Percentiles rank a stretch among this genome's conserved stretches.
These are phyloP conservation scores for Verbena officinalis DNA, from an alignment of 257 asterid species.

Conservation along the genomic window DNA sequence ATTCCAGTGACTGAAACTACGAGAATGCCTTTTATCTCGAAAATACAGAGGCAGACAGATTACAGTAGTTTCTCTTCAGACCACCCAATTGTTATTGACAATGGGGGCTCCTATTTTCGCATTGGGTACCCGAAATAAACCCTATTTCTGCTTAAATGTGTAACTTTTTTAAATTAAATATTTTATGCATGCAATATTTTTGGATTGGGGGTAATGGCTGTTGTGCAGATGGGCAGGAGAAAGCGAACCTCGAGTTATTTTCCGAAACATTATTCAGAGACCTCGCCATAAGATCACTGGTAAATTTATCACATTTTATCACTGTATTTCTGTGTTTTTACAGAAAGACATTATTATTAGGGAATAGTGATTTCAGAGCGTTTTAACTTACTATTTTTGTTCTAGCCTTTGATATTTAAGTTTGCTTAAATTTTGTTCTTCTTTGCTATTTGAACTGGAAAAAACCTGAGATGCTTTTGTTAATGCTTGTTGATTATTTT, in stretches of 20 bases:
- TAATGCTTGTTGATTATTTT: not conserved
- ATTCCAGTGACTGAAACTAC: slow-evolving; percentile 10
- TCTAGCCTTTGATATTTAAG: slow-evolving; percentile 5
- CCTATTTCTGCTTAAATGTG: slow-evolving; percentile 16
- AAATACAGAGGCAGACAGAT: slow-evolving; percentile 75
- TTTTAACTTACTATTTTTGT: not conserved
- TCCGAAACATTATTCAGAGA: slow-evolving; percentile 94
- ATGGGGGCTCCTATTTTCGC: slow-evolving; percentile 94
- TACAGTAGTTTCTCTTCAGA: slow-evolving; percentile 63
- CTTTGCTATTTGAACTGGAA: slow-evolving; percentile 9
- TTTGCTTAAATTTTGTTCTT: not conserved
- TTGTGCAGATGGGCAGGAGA: slow-evolving; percentile 93
- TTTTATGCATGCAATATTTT: too few relatives aligned
- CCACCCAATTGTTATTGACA: slow-evolving; percentile 94
- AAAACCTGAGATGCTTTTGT: not conserved
- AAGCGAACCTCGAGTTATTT: slow-evolving; percentile 86
- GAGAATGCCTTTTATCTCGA: slow-evolving; percentile 86
- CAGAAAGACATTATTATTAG: too few relatives aligned
- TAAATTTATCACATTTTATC: slow-evolving; percentile 18
- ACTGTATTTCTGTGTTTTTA: not conserved
- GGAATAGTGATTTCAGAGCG: slow-evolving; percentile 2
- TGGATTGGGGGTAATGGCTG: slow-evolving; percentile 18
- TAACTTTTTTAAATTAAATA: not conserved
- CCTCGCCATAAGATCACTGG: slow-evolving; percentile 98
- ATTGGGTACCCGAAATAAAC: slow-evolving; percentile 65